These are phyloP conservation scores for Colletotrichum liaoningense DNA, from an alignment of 2,329 filamentous ascomycete genomes.

Conservation along the genomic window DNA sequence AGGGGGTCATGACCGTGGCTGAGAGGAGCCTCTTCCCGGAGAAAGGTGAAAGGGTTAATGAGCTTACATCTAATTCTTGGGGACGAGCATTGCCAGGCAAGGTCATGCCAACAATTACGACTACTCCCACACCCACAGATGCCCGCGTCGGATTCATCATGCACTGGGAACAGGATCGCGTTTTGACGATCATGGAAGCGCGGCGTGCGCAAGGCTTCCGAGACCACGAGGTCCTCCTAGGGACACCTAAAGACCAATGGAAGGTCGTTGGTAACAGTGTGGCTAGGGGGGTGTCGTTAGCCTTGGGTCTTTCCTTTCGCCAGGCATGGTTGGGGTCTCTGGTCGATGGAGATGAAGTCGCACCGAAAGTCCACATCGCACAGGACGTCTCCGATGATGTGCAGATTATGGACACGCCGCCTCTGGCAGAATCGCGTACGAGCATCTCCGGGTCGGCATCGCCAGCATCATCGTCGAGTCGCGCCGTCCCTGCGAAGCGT, in stretches of 20 bases:
- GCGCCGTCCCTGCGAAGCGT: neutral
- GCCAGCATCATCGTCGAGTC: neutral
- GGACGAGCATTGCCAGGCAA: constrained; percentile 61
- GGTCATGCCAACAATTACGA: constrained; percentile 74
- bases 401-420: neutral
- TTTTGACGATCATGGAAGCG: constrained; percentile 74
- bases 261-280: constrained; percentile 83
- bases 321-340: constrained; percentile 63
- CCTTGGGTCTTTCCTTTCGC: constrained; percentile 72
- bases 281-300: constrained; percentile 73
- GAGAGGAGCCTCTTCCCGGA: constrained; percentile 55
- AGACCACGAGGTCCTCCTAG: constrained; percentile 78
- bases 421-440: neutral
- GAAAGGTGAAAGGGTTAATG: constrained; percentile 26
- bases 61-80: constrained; percentile 56
- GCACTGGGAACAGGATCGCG: constrained; percentile 75
- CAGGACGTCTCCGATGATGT: neutral
- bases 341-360: constrained; percentile 28
- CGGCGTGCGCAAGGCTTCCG: constrained; percentile 76
- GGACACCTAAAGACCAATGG: constrained; percentile 65
- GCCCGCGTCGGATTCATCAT: constrained; percentile 64
- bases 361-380: neutral
- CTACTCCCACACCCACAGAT: constrained; percentile 62
- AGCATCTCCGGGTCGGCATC: neutral
- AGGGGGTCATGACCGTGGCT: constrained; percentile 48